Base-by-base conservation (phyloP, 495 filamentous ascomycete species). In the Xylaria longipes region DNA sequence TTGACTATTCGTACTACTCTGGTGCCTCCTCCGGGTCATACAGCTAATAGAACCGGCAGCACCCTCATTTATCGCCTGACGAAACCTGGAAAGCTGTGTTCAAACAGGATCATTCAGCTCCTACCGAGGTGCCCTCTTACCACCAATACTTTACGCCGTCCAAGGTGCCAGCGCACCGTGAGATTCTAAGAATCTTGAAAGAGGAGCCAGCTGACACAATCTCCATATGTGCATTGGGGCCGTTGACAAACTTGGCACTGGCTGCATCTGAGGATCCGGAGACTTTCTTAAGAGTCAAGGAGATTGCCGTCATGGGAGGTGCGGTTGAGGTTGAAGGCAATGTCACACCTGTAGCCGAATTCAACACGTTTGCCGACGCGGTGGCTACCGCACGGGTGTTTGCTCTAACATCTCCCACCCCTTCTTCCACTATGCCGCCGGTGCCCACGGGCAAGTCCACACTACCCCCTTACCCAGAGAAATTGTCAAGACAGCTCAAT, bases 251-350 rank as follows among this genome's bases (percentile, higher is more conserved):
- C 80, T 83, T 98, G 25, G 95, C 97, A 14, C 80, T 95, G 50
- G 96, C 96, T 15, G 94, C 96, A 37, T 89, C 93, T 7, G 88
- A 92, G 76, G 94, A 97, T 72, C 89, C 93, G 2, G 90, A 93
- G 76, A 91, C 93, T 5, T 97, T 99, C 83, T 87, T 98, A 4
- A 89, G 90, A 27, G 94, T 89, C 33, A 97, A 97, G 78, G 92
- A 97, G 78, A 89, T 99, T 3, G 90, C 97, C 25, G 91, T 97
- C n/a, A 99, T 99, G 96, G 96, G 95, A 43, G 97, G 96, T 69
- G 89, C 92, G n/a, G 87, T 98, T 56, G 84, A 91, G 50, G 76
- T 88, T 22, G 86, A 89, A 35, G 96, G 96, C 64, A 99, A 99
- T 82, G 82, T 88, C 70, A 95, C 93, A 1, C 93, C 93, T 1